Evolutionary conservation across 1,284 basidiomycete species (phyloP).

Genomic region (Schizophyllum commune): DNA sequence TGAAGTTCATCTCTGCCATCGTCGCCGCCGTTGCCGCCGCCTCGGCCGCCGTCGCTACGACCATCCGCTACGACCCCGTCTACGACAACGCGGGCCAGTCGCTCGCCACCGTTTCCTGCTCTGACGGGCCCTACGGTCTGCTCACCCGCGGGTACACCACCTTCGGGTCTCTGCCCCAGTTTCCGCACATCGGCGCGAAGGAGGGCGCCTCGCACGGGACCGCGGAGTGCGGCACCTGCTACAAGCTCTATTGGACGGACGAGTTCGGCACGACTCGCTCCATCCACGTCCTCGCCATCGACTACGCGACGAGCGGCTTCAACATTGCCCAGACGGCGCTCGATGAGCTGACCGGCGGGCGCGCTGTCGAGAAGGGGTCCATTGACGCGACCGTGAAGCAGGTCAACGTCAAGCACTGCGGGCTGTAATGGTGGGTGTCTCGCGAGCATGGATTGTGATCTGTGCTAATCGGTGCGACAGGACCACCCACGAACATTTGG

Average conservation of each 20-base stretch:
- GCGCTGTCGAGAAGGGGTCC: conserved; percentile 30
- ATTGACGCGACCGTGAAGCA: conserved; percentile 27
- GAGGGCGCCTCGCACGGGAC: conserved; percentile 32
- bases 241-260: conserved; percentile 36
- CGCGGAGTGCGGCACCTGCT: conserved; percentile 41
- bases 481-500: no score
- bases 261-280: conserved; percentile 20
- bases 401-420: conserved; percentile 29
- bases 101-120: conserved; percentile 38
- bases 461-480: no score
- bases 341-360: conserved; percentile 31
- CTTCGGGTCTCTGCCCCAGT: conserved; percentile 32
- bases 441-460: no score
- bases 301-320: conserved; percentile 30
- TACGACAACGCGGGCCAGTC: conserved; percentile 32
- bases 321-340: conserved; percentile 35
- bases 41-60: conserved; percentile 19
- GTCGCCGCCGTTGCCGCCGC: neutral
- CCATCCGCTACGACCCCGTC: conserved; percentile 32
- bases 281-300: conserved; percentile 33
- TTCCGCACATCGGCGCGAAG: conserved; percentile 38
- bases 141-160: conserved; percentile 29
- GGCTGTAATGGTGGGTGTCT: conserved; percentile 18
- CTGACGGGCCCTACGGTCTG: conserved; percentile 42
- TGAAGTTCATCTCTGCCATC: neutral